Conservation (phyloP, 345 rosid genomes). For the Hypericum androsaemum region DNA sequence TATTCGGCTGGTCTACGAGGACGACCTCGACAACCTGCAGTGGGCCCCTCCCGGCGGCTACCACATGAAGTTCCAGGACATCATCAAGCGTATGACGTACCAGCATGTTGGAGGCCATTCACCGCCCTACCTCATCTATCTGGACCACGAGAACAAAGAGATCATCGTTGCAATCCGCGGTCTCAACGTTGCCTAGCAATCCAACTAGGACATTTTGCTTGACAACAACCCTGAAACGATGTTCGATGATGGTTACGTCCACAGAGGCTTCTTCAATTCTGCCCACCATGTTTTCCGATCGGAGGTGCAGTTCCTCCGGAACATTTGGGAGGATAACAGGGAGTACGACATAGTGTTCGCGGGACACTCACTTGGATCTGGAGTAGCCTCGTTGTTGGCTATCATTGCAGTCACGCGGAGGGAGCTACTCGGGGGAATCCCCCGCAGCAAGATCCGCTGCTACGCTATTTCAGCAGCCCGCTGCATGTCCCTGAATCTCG, state of each 20-base stretch:
- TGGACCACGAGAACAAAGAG: constrained; percentile 54
- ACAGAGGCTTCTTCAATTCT: constrained; percentile 65
- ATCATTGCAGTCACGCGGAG: constrained; percentile 41
- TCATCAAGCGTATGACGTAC: constrained; percentile 58
- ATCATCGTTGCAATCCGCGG: constrained; percentile 81
- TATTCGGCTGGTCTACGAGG: constrained; percentile 68
- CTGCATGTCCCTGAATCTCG: constrained; percentile 92
- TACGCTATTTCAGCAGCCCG: constrained; percentile 86
- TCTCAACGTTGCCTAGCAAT: constrained; percentile 53
- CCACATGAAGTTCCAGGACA: constrained; percentile 49
- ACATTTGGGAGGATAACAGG: constrained; percentile 55
- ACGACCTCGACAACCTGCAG: constrained; percentile 53
- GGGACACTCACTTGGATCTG: constrained; percentile 91
- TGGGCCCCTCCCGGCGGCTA: constrained; percentile 47
- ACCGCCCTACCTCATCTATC: constrained; percentile 82
- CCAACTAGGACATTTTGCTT: constrained; percentile 61
- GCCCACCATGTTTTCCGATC: constrained; percentile 62
- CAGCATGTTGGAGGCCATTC: constrained; percentile 50
- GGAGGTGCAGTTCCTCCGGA: constrained; percentile 55
- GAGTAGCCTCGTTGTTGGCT: constrained; percentile 65
- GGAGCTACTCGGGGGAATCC: constrained; percentile 55
- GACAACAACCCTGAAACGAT: constrained; percentile 58
- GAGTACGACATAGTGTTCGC: constrained; percentile 57
- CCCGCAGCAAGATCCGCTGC: constrained; percentile 53
- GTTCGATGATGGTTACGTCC: constrained; percentile 83